Percentiles rank a stretch among this genome's conserved stretches.
These are phyloP conservation scores for Parastagonospora nodorum DNA, from an alignment of 2,329 filamentous ascomycete species.

Conservation along the genomic window DNA sequence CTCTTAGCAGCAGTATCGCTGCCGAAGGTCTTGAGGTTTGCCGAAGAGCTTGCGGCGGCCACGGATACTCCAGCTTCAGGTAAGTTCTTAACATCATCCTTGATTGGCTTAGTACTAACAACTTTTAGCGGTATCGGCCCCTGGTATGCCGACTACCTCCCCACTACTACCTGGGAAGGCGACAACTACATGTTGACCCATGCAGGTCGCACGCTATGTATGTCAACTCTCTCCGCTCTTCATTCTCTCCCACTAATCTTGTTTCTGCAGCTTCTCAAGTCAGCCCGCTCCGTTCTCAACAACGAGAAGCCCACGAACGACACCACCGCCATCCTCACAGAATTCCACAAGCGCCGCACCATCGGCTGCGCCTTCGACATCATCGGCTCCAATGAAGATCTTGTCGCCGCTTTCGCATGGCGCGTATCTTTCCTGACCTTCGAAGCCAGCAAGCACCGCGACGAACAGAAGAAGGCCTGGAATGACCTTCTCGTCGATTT, in stretches of 20 bases:
- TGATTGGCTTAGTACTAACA: slow-evolving; percentile 9
- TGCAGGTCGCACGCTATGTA: slow-evolving; percentile 74
- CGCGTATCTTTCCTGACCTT: slow-evolving; percentile 75
- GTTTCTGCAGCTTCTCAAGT: slow-evolving; percentile 67
- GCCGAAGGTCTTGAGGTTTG: slow-evolving; percentile 77
- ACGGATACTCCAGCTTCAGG: slow-evolving; percentile 74
- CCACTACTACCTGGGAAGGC: slow-evolving; percentile 74
- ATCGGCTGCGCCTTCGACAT: slow-evolving; percentile 76
- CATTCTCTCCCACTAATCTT: not conserved
- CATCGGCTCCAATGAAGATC: slow-evolving; percentile 70
- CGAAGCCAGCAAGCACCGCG: slow-evolving; percentile 74
- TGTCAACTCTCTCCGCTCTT: slow-evolving; percentile 29
- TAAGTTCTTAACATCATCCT: slow-evolving; percentile 6
- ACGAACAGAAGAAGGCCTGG: slow-evolving; percentile 75
- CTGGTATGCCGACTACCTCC: slow-evolving; percentile 77
- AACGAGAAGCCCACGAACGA: slow-evolving; percentile 69
- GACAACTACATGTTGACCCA: slow-evolving; percentile 85
- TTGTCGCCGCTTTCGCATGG: slow-evolving; percentile 78
- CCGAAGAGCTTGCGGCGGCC: slow-evolving; percentile 75
- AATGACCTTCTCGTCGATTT: slow-evolving; percentile 79
- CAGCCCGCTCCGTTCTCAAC: slow-evolving; percentile 70
- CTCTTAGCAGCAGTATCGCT: slow-evolving; percentile 71
- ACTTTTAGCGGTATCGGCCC: slow-evolving; percentile 66
- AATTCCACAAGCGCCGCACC: slow-evolving; percentile 68
- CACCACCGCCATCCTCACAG: slow-evolving; percentile 68